Conservation (phyloP, 257 asterid genomes). For the Ajuga chamaepitys region DNA sequence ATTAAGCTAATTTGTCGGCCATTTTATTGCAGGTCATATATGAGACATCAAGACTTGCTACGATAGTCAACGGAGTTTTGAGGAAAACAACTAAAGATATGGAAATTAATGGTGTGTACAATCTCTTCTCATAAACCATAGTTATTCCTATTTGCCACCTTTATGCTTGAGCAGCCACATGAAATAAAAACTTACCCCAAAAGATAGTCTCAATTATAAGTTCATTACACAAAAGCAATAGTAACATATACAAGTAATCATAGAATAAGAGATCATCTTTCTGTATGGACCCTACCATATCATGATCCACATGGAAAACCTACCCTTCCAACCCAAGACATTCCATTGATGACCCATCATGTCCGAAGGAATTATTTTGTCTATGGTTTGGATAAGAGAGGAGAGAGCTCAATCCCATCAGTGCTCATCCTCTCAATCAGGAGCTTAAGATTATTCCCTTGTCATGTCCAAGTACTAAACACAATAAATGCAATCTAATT, state of each 20-base stretch:
- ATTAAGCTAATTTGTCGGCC: slow-evolving; percentile 11
- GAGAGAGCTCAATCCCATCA: slow-evolving; percentile 15
- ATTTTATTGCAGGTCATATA: slow-evolving; percentile 45
- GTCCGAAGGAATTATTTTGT: slow-evolving; percentile 40
- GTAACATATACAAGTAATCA: slow-evolving; percentile 25
- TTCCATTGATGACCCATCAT: slow-evolving; percentile 42
- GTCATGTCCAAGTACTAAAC: slow-evolving; percentile 17
- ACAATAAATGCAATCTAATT: slow-evolving; percentile 9
- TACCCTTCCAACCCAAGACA: slow-evolving; percentile 42
- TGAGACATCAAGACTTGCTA: slow-evolving; percentile 62
- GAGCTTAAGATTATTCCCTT: slow-evolving; percentile 19
- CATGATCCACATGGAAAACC: slow-evolving; percentile 60
- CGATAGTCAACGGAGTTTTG: slow-evolving; percentile 59
- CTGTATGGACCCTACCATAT: slow-evolving; percentile 58
- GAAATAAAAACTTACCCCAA: slow-evolving; percentile 6
- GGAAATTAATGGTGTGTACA: slow-evolving; percentile 52
- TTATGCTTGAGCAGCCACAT: slow-evolving; percentile 6
- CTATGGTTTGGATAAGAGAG: slow-evolving; percentile 34
- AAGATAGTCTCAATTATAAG: slow-evolving; percentile 13
- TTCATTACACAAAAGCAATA: slow-evolving; percentile 19
- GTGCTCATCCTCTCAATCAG: slow-evolving; percentile 16
- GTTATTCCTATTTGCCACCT: slow-evolving; percentile 5
- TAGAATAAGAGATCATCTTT: slow-evolving; percentile 32
- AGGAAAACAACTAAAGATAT: slow-evolving; percentile 56
- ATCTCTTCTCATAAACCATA: background rate